A percentile compares a stretch with the other conserved stretches of the same genome.
These are phyloP conservation scores for Coemansia erecta DNA, from an alignment of 192 early-diverging fungal species.

Conservation along the genomic window DNA sequence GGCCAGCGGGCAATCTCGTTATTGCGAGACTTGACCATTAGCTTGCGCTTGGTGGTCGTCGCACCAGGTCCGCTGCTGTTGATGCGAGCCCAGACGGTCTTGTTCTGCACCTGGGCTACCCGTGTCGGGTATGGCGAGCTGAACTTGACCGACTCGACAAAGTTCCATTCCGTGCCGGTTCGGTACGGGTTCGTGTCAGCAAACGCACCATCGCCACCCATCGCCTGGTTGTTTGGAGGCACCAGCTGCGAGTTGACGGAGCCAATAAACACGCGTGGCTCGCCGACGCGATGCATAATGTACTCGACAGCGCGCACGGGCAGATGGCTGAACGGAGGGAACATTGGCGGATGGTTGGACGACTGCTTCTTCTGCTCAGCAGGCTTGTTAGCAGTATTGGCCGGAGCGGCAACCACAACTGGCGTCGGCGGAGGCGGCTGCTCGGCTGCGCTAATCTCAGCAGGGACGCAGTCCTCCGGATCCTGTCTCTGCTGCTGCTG, in stretches of 20 bases:
- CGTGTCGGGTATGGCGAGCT: conserved; percentile 49
- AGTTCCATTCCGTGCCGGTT: conserved; percentile 51
- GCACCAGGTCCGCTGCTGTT: neutral
- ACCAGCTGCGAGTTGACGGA: conserved; percentile 34
- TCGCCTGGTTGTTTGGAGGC: conserved; percentile 14
- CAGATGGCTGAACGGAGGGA: conserved; percentile 55
- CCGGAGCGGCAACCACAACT: neutral
- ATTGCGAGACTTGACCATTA: conserved; percentile 23
- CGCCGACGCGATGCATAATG: conserved; percentile 48
- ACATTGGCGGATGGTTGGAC: conserved; percentile 30
- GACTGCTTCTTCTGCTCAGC: neutral
- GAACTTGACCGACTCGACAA: conserved; percentile 40
- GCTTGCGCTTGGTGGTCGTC: neutral
- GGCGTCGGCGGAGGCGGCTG: conserved; percentile 1
- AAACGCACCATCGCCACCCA: conserved; percentile 8
- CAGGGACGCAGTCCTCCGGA: neutral
- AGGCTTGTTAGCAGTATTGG: neutral
- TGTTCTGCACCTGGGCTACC: conserved; percentile 17
- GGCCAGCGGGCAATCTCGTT: conserved; percentile 42
- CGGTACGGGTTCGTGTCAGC: conserved; percentile 40
- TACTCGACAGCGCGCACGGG: conserved; percentile 35
- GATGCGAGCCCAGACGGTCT: conserved; percentile 17
- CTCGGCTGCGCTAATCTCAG: neutral
- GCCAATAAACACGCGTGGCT: conserved; percentile 49
- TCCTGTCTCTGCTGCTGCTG: neutral